Evolutionary conservation across 345 rosid genomes (phyloP).

Genomic region (Turritis glabra): DNA sequence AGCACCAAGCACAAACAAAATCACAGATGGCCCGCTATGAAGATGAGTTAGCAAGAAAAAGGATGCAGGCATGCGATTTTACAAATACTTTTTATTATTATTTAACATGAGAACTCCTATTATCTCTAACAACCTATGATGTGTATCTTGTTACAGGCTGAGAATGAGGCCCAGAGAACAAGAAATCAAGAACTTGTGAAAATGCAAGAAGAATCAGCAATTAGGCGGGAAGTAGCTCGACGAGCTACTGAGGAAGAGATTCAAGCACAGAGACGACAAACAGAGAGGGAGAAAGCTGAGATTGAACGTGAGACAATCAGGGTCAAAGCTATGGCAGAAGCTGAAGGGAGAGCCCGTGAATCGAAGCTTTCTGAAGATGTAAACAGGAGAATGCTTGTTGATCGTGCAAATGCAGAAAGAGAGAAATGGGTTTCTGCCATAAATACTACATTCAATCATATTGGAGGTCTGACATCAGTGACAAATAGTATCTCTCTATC

Average conservation of each 20-base stretch:
- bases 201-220: constrained; percentile 83
- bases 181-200: constrained; percentile 97
- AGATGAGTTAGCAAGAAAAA: constrained; percentile 90
- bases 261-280: constrained; percentile 87
- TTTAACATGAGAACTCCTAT: not conserved
- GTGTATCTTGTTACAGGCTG: constrained; percentile 57
- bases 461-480: constrained; percentile 66
- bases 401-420: constrained; percentile 97
- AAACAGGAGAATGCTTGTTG: constrained; percentile 79
- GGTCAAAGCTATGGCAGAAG: constrained; percentile 96
- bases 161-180: constrained; percentile 82
- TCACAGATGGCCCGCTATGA: constrained; percentile 95
- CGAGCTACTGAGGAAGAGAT: constrained; percentile 95
- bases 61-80: constrained; percentile 80
- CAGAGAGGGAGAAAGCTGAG: constrained; percentile 97
- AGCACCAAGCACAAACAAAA: constrained; percentile 89
- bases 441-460: constrained; percentile 89
- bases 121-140: constrained; percentile 13
- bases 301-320: constrained; percentile 96
- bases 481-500: not conserved
- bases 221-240: constrained; percentile 89
- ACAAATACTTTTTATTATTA: not conserved
- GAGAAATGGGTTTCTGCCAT: constrained; percentile 98
- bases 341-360: constrained; percentile 98
- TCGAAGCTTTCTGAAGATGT: constrained; percentile 95